Conservation (phyloP, 495 filamentous ascomycete genomes). For the Penicillium flavigenum region DNA sequence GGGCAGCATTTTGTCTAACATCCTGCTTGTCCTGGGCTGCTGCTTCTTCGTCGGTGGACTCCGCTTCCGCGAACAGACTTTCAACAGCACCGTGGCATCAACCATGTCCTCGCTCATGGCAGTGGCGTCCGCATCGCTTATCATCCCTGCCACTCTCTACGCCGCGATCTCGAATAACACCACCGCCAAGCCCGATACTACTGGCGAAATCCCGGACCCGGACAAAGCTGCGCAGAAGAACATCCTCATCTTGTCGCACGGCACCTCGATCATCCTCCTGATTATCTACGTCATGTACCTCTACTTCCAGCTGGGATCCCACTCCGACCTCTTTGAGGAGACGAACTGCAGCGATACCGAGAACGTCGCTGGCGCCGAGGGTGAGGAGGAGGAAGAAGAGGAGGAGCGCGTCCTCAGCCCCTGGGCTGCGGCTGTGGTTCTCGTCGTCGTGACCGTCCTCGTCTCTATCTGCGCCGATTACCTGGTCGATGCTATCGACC, state of each 20-base stretch:
- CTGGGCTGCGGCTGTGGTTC: conserved; percentile 66
- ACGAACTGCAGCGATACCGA: conserved; percentile 44
- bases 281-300: conserved; percentile 89
- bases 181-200: neutral
- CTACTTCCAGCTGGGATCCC: conserved; percentile 83
- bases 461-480: conserved; percentile 95
- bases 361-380: conserved; percentile 34
- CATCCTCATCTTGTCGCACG: conserved; percentile 82
- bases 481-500: conserved; percentile 89
- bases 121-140: conserved; percentile 83
- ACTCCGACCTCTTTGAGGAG: conserved; percentile 77
- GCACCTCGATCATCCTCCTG: conserved; percentile 86
- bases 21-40: conserved; percentile 92
- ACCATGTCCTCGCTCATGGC: conserved; percentile 97
- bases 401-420: conserved; percentile 65
- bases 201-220: conserved; percentile 13
- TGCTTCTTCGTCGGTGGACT: conserved; percentile 92
- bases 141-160: conserved; percentile 85
- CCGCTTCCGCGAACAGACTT: conserved; percentile 62
- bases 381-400: conserved; percentile 48
- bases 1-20: conserved; percentile 93
- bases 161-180: conserved; percentile 42
- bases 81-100: conserved; percentile 85
- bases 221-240: conserved; percentile 38
- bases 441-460: conserved; percentile 74